phyloP scores from a whole-genome alignment of 208 protist species.

The Leishmania tarentolae region DNA sequence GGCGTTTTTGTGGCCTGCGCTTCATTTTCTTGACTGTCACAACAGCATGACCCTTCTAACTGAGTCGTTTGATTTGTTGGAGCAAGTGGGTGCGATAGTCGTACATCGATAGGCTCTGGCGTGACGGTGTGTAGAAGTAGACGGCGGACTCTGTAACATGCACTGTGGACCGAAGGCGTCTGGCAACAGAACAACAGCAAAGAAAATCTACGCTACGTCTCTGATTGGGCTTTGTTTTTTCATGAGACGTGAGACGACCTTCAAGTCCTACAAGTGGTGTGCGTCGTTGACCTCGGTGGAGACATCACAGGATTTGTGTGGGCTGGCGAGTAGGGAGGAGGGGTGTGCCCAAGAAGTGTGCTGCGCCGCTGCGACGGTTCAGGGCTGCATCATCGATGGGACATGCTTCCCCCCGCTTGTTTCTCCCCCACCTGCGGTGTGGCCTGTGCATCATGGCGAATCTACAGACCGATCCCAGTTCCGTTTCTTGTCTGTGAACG shows the following conservation, averaged over 20 bases:
- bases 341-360: neutral
- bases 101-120: neutral
- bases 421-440: neutral
- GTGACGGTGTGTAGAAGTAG: neutral
- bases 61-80: neutral
- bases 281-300: neutral
- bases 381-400: neutral
- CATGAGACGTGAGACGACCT: neutral
- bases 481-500: neutral
- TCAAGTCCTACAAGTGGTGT: neutral
- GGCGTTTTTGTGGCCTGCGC: neutral
- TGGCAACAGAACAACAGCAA: neutral
- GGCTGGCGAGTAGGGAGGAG: neutral
- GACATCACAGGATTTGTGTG: neutral
- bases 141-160: neutral
- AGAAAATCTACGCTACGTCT: neutral
- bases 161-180: neutral
- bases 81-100: neutral
- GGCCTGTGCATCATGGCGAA: neutral
- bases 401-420: neutral
- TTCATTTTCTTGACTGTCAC: neutral
- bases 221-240: conserved; percentile 11
- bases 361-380: neutral
- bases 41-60: neutral
- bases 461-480: neutral